phyloP scores from a whole-genome alignment of 2,329 filamentous ascomycete genomes.

The Graphilbum fragrans region DNA sequence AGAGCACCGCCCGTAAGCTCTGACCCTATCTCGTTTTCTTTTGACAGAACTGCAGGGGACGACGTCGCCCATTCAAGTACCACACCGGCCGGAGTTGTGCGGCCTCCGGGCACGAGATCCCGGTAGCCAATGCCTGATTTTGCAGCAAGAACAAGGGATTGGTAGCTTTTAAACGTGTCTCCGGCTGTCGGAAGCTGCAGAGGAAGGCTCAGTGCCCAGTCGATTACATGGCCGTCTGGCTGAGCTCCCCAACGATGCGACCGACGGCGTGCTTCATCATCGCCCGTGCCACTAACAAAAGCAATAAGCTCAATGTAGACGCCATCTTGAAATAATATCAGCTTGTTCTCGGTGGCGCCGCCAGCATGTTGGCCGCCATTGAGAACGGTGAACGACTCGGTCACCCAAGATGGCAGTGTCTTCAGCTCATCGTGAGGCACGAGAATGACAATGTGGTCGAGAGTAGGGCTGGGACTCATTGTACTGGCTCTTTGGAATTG shows the following conservation, averaged over 20 bases:
- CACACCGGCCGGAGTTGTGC: slow-evolving; percentile 40
- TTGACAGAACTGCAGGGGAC: slow-evolving; percentile 28
- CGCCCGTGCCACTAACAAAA: slow-evolving; percentile 35
- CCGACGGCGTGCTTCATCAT: slow-evolving; percentile 22
- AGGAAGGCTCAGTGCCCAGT: slow-evolving; percentile 44
- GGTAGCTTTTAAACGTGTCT: slow-evolving; percentile 21
- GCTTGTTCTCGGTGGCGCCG: slow-evolving; percentile 46
- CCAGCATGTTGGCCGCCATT: slow-evolving; percentile 51
- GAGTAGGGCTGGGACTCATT: slow-evolving; percentile 17
- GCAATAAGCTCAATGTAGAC: slow-evolving; percentile 56
- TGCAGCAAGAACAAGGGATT: slow-evolving; percentile 20
- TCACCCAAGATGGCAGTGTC: slow-evolving; percentile 36
- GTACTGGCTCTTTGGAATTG: too few relatives aligned
- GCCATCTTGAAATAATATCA: slow-evolving; percentile 51
- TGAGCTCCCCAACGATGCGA: slow-evolving; percentile 48
- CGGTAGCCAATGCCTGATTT: slow-evolving; percentile 29
- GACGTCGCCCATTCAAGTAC: slow-evolving; percentile 41
- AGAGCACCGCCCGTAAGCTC: slow-evolving; percentile 31
- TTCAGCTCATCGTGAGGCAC: slow-evolving; percentile 37
- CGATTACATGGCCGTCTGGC: slow-evolving; percentile 37
- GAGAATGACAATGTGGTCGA: slow-evolving; percentile 56
- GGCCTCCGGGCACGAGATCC: slow-evolving; percentile 36
- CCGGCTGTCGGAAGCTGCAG: not conserved
- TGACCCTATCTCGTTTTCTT: slow-evolving; percentile 10
- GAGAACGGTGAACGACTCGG: slow-evolving; percentile 41